Evolutionary conservation across 2,329 filamentous ascomycete species (phyloP).

Genomic region (Botrytis fragariae): DNA sequence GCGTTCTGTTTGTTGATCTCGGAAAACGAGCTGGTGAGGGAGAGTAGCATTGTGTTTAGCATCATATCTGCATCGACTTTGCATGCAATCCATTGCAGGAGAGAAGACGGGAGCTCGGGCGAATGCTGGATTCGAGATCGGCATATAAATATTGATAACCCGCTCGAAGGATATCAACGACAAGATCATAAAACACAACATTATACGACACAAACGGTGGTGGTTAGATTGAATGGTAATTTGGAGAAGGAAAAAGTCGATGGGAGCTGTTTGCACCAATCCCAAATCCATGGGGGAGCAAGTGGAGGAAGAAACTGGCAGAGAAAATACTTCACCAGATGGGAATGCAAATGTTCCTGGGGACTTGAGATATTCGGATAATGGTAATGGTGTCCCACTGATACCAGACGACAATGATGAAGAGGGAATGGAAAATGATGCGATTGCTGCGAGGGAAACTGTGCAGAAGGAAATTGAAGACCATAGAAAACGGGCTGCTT

Average conservation of each 20-base stretch:
- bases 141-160: background rate
- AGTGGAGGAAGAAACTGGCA: background rate
- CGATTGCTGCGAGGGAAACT: background rate
- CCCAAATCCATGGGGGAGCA: background rate
- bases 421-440: conserved; percentile 1
- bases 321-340: background rate
- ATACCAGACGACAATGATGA: conserved; percentile 10
- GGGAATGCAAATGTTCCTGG: background rate
- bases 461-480: conserved; percentile 11
- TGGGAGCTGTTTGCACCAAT: conserved; percentile 13
- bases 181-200: background rate
- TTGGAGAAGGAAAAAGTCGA: background rate
- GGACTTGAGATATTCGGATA: background rate
- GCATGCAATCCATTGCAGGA: background rate
- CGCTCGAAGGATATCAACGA: background rate
- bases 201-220: background rate
- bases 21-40: background rate
- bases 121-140: background rate
- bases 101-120: background rate
- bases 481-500: background rate
- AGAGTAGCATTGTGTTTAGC: background rate
- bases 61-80: background rate
- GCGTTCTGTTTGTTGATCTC: too few species aligned
- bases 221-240: background rate
- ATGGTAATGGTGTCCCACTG: background rate